These are phyloP conservation scores for Phtheirospermum japonicum DNA, from an alignment of 257 asterid species.

Conservation along the genomic window DNA sequence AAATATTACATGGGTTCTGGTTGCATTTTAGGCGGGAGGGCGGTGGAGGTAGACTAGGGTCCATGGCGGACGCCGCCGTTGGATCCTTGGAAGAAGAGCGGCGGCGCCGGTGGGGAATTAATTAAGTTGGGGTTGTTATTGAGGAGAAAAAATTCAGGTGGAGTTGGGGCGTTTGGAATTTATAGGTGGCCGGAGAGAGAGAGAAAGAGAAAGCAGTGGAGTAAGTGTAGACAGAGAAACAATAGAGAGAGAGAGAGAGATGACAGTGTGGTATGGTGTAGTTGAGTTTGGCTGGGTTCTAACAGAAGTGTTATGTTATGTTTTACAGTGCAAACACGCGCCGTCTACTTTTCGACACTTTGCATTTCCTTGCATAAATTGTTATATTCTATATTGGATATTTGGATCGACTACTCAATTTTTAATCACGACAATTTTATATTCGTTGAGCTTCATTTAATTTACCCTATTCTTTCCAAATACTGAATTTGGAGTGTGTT, in stretches of 20 bases:
- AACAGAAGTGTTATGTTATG: conserved; percentile 18
- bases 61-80: conserved; percentile 50
- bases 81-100: conserved; percentile 24
- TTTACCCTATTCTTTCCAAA: too few species aligned
- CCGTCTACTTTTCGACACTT: not conserved
- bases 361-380: too few species aligned
- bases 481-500: too few species aligned
- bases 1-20: conserved; percentile 15
- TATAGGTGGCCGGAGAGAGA: conserved; percentile 15
- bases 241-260: too few species aligned
- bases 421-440: too few species aligned
- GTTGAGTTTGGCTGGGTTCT: conserved; percentile 24
- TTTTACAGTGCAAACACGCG: not conserved
- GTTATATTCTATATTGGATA: not conserved
- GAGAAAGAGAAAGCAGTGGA: conserved; percentile 20
- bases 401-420: too few species aligned
- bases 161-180: conserved; percentile 24
- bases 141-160: conserved; percentile 28
- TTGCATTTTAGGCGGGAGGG: conserved; percentile 26
- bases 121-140: not conserved
- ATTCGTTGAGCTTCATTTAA: too few species aligned
- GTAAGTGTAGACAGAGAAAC: conserved; percentile 6
- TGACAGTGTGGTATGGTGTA: conserved; percentile 25
- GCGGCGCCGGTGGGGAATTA: conserved; percentile 34
- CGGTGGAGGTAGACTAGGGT: conserved; percentile 25